Evolutionary conservation across 768 basidiomycete genomes (phyloP), one percentile per base, ranked within the genome.

Genomic region (Lactifluus echinatus): DNA sequence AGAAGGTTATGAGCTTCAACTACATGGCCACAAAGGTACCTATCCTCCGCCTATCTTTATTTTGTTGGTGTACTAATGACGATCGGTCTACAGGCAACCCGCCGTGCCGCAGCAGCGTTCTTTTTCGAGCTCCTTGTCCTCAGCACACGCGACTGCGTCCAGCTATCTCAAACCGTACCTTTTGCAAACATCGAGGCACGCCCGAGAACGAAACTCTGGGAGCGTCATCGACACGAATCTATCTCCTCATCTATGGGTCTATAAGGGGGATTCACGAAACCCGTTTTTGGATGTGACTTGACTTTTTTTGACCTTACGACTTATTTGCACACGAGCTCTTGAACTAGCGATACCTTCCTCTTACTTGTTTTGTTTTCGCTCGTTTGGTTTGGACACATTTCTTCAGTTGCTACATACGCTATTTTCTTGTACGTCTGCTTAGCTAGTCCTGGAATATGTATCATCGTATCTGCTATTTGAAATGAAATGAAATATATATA

Each of bases 111-210:
- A 1, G 83, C 95, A 1, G 85, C 92, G 2, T 97, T 99, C 76
- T 99, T 99, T 78, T 99, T 99, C 68, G 96, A 99, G 70, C 72
- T 97, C 33, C 84, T 99, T 28, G 92, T 98, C 1, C 81, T 99
- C 1, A 86, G 92, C 10, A 97, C 95, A 4, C 85, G 90, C 33
- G 94, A 97, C 69, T 93, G 89, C 67, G 75, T 99, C 63, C 83
- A 87, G 64, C 71, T 99, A 43, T 72, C 81, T 7, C 96, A 99
- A 69, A 65, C 68, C 5, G 75, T 74, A 8, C 75, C 91, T 0
- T 96, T 91, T 66, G 87, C 84, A 60, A 92, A 95, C 70, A 96
- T 98, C 56, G 80, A 87, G 65, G 75, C 97, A 31, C 73, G 77
- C 10, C 85, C 83, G 26, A 95, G 93, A 72, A 80, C 84, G 62